phyloP scores from a whole-genome alignment of 106 monocot genomes.

The Allium fistulosum region DNA sequence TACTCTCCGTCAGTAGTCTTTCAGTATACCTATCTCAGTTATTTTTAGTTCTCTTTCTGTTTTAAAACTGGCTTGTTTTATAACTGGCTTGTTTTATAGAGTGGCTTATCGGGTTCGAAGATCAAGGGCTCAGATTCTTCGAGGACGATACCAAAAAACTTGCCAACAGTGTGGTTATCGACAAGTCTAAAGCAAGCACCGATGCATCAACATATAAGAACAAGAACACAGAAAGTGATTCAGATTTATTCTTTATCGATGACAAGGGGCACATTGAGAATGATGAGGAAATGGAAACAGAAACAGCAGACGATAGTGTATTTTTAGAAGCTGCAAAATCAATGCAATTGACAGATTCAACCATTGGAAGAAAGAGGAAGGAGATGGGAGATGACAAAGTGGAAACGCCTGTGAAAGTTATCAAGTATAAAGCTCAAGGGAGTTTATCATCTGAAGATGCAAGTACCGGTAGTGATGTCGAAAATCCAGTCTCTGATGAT shows the following conservation, averaged over 20 bases:
- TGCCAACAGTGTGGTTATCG: conserved; percentile 20
- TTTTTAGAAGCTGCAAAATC: conserved; percentile 46
- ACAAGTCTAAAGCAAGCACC: conserved; percentile 19
- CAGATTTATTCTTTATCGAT: conserved; percentile 55
- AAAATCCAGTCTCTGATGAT: conserved; percentile 41
- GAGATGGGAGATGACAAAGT: conserved; percentile 20
- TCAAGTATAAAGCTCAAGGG: conserved; percentile 29
- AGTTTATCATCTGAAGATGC: conserved; percentile 17
- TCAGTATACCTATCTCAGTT: not conserved
- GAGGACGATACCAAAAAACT: conserved; percentile 26
- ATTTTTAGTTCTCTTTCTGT: too few species aligned
- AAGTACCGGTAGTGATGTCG: conserved; percentile 51
- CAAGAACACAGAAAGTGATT: conserved; percentile 20
- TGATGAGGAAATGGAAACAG: conserved; percentile 25
- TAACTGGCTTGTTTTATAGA: conserved; percentile 33
- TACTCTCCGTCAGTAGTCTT: conserved; percentile 56
- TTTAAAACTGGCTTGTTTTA: not conserved
- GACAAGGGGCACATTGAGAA: conserved; percentile 16
- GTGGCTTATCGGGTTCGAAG: conserved; percentile 53
- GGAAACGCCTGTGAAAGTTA: conserved; percentile 21
- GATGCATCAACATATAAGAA: conserved; percentile 8
- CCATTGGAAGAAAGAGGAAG: conserved; percentile 37
- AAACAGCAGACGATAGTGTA: conserved; percentile 31
- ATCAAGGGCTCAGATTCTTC: conserved; percentile 37
- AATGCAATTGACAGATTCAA: conserved; percentile 21